Evolutionary conservation across 106 monocot genomes (phyloP), one percentile per base, ranked within the genome.

Genomic region (Agapanthus africanus): DNA sequence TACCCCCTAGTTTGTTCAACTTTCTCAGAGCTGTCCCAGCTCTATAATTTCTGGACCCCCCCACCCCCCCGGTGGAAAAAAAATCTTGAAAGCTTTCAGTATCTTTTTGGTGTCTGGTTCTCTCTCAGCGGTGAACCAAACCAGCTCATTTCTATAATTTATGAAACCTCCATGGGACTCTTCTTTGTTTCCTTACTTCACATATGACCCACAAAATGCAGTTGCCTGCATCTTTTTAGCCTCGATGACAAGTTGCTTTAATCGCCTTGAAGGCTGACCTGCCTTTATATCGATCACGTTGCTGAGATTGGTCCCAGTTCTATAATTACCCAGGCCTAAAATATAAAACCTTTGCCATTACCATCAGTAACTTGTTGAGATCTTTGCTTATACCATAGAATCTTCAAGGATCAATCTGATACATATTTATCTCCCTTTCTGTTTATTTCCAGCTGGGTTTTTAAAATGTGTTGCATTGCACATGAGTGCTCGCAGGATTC

Each of bases 381-480:
- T 25, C 23, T 26, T 25, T 52, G 23, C 13, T 52, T 26, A 0
- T 25, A 0, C 13, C 21, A n/a, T n/a, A 52, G 52, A 25, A 4
- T 9, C 23, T 25, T n/a, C 7, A 6, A 52, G 25, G 0, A 52
- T 6, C 26, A 21, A 26, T 52, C 44, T 44, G 44, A 2, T 44
- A 44, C 13, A 6, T 14, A 14, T 16, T 7, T 23, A 4, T 2
- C 59, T 11, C 2, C 4, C 31, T 59, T 33, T 59, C 59, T 59
- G 30, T 59, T 59, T 31, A 11, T 14, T 32, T 59, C 59, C 15
- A 33, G 32, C 32, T 11, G 30, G 30, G 59, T 2, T 31, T 49
- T 33, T 59, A 59, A 59, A 32, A n/a, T 59, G 32, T n/a, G n/a
- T n/a, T n/a, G n/a, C n/a, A n/a, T 32, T 59, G 59, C 59, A 59